These are phyloP conservation scores for Zygoascus bituminiphila DNA, from an alignment of 805 yeast genomes.

Conservation along the genomic window DNA sequence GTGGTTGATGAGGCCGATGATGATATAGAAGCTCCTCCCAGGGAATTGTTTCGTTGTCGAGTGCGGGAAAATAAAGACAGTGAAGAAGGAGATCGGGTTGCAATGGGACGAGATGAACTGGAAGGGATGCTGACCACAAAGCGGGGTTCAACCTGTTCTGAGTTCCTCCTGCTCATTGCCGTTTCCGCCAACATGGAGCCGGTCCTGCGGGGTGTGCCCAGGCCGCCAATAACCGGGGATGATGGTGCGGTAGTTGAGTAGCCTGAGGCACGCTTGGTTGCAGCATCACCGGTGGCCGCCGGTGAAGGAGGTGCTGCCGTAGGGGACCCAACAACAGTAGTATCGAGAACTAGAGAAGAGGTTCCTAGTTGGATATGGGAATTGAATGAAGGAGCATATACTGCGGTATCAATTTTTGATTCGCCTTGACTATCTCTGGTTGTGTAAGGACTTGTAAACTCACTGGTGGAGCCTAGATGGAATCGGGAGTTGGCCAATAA, in stretches of 20 bases:
- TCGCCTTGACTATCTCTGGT: not conserved
- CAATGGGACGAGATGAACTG: conserved; percentile 6
- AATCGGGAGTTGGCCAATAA: not conserved
- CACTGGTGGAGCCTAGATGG: not conserved
- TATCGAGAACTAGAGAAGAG: not conserved
- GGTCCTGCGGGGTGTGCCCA: conserved; percentile 15
- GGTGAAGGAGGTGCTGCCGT: not conserved
- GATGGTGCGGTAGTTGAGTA: conserved; percentile 9
- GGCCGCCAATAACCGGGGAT: conserved; percentile 11
- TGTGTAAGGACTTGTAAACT: not conserved
- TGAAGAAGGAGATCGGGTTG: conserved; percentile 23
- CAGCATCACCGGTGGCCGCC: conserved; percentile 9
- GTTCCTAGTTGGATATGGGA: not conserved
- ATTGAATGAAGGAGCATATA: not conserved
- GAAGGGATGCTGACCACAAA: conserved; percentile 62
- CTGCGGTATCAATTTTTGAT: not conserved
- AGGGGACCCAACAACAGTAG: not conserved
- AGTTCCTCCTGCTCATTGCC: conserved; percentile 20
- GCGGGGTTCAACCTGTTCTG: conserved; percentile 57
- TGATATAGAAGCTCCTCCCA: conserved; percentile 10
- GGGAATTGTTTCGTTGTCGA: conserved; percentile 30
- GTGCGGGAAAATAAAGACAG: conserved; percentile 30
- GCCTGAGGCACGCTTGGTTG: not conserved
- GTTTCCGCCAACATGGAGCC: conserved; percentile 32
- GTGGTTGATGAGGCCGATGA: conserved; percentile 28